A percentile compares a stretch with the other conserved stretches of the same genome.
These are phyloP conservation scores for Ophiostoma ips DNA, from an alignment of 2,329 filamentous ascomycete species.

Conservation along the genomic window DNA sequence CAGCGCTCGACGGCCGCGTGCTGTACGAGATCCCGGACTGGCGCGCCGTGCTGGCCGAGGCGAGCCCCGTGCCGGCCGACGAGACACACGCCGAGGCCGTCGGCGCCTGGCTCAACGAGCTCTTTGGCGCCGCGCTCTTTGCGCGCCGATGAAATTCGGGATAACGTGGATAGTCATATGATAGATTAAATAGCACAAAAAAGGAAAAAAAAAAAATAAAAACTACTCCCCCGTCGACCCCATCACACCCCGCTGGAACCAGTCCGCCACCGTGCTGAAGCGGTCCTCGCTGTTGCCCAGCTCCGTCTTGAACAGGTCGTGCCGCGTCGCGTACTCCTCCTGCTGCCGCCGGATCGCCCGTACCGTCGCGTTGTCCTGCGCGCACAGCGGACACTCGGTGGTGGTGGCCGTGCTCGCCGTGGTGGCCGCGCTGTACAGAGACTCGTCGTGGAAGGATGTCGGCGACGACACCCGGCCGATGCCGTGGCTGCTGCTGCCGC, in stretches of 20 bases:
- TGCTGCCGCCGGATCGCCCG: conserved; percentile 76
- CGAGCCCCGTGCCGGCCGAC: conserved; percentile 9
- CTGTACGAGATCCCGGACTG: conserved; percentile 20
- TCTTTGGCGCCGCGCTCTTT: conserved; percentile 16
- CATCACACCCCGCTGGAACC: conserved; percentile 93
- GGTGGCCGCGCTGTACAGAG: neutral
- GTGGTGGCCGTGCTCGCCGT: neutral
- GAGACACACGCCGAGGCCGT: neutral
- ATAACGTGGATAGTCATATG: too few relatives aligned
- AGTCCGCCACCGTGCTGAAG: conserved; percentile 85
- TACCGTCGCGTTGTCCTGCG: conserved; percentile 73
- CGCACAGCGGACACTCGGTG: conserved; percentile 74
- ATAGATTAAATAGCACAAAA: neutral
- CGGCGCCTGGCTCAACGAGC: conserved; percentile 20
- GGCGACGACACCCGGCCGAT: neutral
- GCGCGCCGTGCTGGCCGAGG: conserved; percentile 13
- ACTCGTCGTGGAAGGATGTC: neutral
- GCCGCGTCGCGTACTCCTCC: conserved; percentile 70
- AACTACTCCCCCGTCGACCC: conserved; percentile 19
- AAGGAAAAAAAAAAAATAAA: neutral
- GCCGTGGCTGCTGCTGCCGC: conserved; percentile 30
- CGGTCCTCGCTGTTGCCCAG: conserved; percentile 64
- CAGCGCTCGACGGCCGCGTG: conserved; percentile 13
- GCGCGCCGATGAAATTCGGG: too few relatives aligned
- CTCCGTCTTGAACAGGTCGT: conserved; percentile 78